Conservation (phyloP, 2,329 filamentous ascomycete genomes). For the Monosporascus sp. region DNA sequence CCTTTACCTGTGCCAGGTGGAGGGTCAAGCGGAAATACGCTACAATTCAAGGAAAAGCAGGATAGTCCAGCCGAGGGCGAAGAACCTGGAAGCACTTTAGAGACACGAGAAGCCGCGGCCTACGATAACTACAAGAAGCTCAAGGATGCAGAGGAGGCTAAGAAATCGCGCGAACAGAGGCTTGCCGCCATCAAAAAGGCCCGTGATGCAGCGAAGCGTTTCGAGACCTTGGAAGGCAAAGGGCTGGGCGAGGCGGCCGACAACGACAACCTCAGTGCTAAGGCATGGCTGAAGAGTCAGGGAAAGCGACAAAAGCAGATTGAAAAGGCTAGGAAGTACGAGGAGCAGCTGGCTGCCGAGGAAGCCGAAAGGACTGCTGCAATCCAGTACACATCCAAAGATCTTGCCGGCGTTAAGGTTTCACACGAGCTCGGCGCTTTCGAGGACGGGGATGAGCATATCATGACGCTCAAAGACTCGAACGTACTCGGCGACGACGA, state of each 20-base stretch:
- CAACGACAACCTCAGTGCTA: slow-evolving; percentile 65
- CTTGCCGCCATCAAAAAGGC: slow-evolving; percentile 82
- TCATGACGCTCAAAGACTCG: slow-evolving; percentile 90
- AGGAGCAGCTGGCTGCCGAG: slow-evolving; percentile 73
- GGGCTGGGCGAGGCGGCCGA: slow-evolving; percentile 73
- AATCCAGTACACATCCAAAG: slow-evolving; percentile 71
- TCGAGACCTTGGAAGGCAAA: slow-evolving; percentile 71
- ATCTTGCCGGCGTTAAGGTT: slow-evolving; percentile 86
- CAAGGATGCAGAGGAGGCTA: slow-evolving; percentile 67
- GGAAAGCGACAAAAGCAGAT: slow-evolving; percentile 96
- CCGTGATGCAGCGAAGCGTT: slow-evolving; percentile 74
- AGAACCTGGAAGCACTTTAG: slow-evolving; percentile 72
- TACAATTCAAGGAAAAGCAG: slow-evolving; percentile 31
- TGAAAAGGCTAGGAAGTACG: slow-evolving; percentile 63
- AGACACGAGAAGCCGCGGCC: slow-evolving; percentile 67
- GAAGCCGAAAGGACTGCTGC: slow-evolving; percentile 60
- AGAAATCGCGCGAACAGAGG: slow-evolving; percentile 72
- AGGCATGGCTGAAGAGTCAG: slow-evolving; percentile 79
- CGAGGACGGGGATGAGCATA: slow-evolving; percentile 76
- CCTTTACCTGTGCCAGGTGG: slow-evolving; percentile 78
- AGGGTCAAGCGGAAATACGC: slow-evolving; percentile 52
- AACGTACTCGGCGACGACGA: slow-evolving; percentile 77
- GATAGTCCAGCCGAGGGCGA: slow-evolving; percentile 37
- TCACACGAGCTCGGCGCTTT: slow-evolving; percentile 81
- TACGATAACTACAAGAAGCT: slow-evolving; percentile 67